Base-by-base conservation (phyloP, 2,329 filamentous ascomycete genomes). In the Curvularia sp. region DNA sequence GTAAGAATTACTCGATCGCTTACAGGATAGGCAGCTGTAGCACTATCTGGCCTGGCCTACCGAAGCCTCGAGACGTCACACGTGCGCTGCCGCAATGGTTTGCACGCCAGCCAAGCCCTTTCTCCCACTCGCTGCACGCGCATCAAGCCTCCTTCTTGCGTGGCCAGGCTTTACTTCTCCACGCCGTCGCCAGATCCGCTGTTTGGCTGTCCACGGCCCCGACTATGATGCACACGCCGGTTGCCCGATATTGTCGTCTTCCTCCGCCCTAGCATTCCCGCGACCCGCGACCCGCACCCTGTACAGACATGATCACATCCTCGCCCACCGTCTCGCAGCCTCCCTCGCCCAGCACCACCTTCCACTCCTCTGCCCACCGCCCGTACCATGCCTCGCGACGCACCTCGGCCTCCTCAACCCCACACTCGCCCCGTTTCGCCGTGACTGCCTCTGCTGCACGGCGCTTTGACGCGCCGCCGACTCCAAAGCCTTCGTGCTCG, bases 311-410 rank as follows among this genome's bases (percentile, higher is more conserved):
- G 74, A 73, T 74, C 62, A 73, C 72, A 50, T 75, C 71, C 42
- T 75, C 74, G 46, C 75, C 74, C 41, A 77, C 73, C 52, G 68
- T 77, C 47, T 77, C 75, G 31, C 73, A 76, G 56, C 70, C 75
- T 49, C 58, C 73, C 38, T 77, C 76, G 60, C 75, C 74, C 56
- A 72, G 70, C 53, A 69, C 71, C 10, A 54, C 73, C 33, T 76
- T 76, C 66, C 73, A 75, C 65, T 41, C 68, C 62, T 67, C 73
- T 57, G 48, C 53, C 43, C 71, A 65, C 57, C 70, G 70, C 60
- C 44, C 68, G 43, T 75, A 74, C 57, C 69, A 75, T 75, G 74
- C 73, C 65, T 64, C 65, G 31, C 69, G 68, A 66, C 73, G 68
- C 46, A 67, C 72, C 22, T 75, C 74, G 47, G 61, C 65, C 42